phyloP scores from a whole-genome alignment of 2,329 filamentous ascomycete genomes.

The Zasmidium cellare region DNA sequence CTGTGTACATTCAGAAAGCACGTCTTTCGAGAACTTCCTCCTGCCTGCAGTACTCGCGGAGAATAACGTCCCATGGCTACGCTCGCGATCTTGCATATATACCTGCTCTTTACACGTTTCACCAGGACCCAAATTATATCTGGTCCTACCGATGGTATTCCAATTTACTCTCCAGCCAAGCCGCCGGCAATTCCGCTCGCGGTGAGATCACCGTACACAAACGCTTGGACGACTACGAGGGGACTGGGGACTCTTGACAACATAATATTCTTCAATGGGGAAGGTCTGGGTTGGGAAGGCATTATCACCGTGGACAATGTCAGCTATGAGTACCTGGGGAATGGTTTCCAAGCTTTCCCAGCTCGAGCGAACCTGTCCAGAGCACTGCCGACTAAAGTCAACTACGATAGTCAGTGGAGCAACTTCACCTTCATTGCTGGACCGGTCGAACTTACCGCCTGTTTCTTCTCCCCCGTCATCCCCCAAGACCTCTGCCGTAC shows the following conservation, averaged over 20 bases:
- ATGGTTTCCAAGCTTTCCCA: not conserved
- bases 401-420: slow-evolving; percentile 14
- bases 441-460: slow-evolving; percentile 7
- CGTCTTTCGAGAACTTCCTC: not conserved
- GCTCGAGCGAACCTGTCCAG: not conserved
- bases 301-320: slow-evolving; percentile 10
- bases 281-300: slow-evolving; percentile 12
- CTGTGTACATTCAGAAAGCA: not conserved
- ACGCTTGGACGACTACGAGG: slow-evolving; percentile 53
- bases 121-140: not conserved
- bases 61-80: not conserved
- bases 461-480: slow-evolving; percentile 15
- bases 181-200: slow-evolving; percentile 70
- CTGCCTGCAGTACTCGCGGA: not conserved
- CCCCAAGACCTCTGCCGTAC: slow-evolving; percentile 12
- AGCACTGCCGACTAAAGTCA: slow-evolving; percentile 3
- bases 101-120: not conserved
- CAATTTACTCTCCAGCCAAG: slow-evolving; percentile 58
- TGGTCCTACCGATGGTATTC: not conserved
- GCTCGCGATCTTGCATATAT: not conserved
- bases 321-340: slow-evolving; percentile 11
- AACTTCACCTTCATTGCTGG: slow-evolving; percentile 16
- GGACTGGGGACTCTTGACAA: slow-evolving; percentile 1
- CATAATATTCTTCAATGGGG: slow-evolving; percentile 8
- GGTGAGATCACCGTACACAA: slow-evolving; percentile 73